A percentile compares a stretch with the other conserved stretches of the same genome.
Evolutionary conservation across 805 yeast species (phyloP).

Genomic region (Yueomyces sinensis): DNA sequence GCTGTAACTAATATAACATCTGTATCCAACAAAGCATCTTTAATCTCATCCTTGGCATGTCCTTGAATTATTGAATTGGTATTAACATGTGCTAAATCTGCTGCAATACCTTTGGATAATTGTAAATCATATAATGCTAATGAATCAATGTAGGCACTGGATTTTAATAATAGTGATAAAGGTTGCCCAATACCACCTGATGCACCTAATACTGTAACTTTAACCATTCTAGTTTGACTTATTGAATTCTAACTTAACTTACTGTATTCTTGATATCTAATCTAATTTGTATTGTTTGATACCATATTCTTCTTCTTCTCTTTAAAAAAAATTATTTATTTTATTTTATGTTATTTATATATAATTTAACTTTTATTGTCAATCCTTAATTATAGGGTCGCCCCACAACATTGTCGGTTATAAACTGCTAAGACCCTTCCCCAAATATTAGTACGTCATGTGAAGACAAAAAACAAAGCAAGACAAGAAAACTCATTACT

Average conservation of each 20-base stretch:
- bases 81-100: constrained; percentile 69
- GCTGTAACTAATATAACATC: constrained; percentile 85
- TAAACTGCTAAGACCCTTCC: too few species aligned
- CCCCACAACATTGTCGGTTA: too few species aligned
- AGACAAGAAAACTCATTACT: too few species aligned
- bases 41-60: constrained; percentile 55
- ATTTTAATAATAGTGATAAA: constrained; percentile 49
- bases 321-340: too few species aligned
- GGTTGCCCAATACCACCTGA: constrained; percentile 81
- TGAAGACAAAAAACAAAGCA: too few species aligned
- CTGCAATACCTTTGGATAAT: constrained; percentile 63
- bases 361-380: too few species aligned
- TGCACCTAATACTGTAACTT: constrained; percentile 73
- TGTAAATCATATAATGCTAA: constrained; percentile 61
- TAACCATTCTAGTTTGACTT: constrained; percentile 19
- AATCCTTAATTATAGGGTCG: too few species aligned
- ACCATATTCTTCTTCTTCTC: background rate
- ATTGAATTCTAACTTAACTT: background rate
- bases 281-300: background rate
- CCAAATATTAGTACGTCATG: too few species aligned
- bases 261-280: too few species aligned
- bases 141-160: constrained; percentile 58
- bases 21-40: constrained; percentile 59
- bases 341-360: too few species aligned
- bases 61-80: constrained; percentile 56